Evolutionary conservation across 768 basidiomycete genomes (phyloP).

Genomic region (Rhizopogon sp.): DNA sequence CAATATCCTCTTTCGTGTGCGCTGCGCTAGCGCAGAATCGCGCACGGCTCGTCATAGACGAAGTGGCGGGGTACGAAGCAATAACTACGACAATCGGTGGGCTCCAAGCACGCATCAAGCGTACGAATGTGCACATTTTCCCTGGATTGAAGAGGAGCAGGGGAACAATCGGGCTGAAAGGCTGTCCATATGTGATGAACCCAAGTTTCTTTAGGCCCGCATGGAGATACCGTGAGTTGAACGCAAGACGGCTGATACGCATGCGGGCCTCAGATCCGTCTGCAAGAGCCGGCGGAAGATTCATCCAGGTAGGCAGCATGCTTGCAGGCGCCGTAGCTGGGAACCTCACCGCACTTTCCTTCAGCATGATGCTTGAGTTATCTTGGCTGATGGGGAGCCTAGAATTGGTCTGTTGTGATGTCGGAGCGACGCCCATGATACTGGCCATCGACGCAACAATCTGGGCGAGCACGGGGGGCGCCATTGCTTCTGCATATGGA

Average conservation of each 20-base stretch:
- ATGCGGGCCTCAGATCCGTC: constrained; percentile 82
- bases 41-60: constrained; percentile 82
- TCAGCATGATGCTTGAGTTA: constrained; percentile 21
- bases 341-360: constrained; percentile 35
- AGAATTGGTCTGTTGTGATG: constrained; percentile 21
- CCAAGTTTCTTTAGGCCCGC: constrained; percentile 84
- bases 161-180: constrained; percentile 90
- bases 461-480: constrained; percentile 88
- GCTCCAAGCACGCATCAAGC: constrained; percentile 73
- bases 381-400: constrained; percentile 29
- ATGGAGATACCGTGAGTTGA: constrained; percentile 92
- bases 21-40: constrained; percentile 92
- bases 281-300: constrained; percentile 62
- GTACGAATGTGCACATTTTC: constrained; percentile 88
- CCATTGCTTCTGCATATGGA: constrained; percentile 84
- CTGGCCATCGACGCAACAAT: constrained; percentile 90
- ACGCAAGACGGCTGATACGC: constrained; percentile 84
- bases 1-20: constrained; percentile 97
- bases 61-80: constrained; percentile 87
- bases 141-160: constrained; percentile 88
- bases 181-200: constrained; percentile 93
- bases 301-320: constrained; percentile 73
- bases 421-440: constrained; percentile 80
- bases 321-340: constrained; percentile 70
- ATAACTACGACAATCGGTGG: constrained; percentile 87